Conservation (phyloP, 1,284 basidiomycete species). For the Gymnopus androsaceus region DNA sequence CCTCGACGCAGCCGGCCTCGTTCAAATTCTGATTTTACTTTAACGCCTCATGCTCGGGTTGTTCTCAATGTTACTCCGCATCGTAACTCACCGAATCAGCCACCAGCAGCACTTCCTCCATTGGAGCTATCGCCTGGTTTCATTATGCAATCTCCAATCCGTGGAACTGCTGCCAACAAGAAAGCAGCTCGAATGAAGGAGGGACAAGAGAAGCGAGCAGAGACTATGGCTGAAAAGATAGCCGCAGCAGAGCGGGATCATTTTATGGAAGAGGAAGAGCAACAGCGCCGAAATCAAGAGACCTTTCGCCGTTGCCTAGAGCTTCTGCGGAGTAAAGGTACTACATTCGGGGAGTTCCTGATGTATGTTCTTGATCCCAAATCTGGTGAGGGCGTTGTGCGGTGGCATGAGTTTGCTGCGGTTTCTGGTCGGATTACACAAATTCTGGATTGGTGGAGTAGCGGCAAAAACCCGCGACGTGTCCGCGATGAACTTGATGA, state of each 20-base stretch:
- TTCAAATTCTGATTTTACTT: not conserved
- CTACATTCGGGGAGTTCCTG: constrained; percentile 21
- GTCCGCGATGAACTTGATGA: constrained; percentile 6
- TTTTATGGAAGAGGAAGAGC: not conserved
- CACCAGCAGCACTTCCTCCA: not conserved
- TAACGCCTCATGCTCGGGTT: not conserved
- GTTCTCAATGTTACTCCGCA: not conserved
- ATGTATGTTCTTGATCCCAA: constrained; percentile 27
- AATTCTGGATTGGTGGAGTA: constrained; percentile 23
- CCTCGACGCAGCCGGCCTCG: not conserved
- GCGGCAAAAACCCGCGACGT: constrained; percentile 2
- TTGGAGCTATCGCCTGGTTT: constrained; percentile 6
- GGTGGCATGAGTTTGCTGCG: constrained; percentile 22
- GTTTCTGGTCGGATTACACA: constrained; percentile 9
- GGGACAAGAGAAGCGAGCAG: not conserved
- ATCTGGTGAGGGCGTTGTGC: constrained; percentile 13
- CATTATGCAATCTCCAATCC: not conserved
- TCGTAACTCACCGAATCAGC: too few relatives aligned
- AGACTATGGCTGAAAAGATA: not conserved
- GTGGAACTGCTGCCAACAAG: not conserved
- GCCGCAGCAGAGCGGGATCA: not conserved
- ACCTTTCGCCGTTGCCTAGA: not conserved
- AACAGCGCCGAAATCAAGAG: not conserved
- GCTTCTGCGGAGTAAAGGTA: not conserved
- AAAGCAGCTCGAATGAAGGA: not conserved